Conservation (phyloP, 345 rosid genomes). For the Bruguiera sexangula region DNA sequence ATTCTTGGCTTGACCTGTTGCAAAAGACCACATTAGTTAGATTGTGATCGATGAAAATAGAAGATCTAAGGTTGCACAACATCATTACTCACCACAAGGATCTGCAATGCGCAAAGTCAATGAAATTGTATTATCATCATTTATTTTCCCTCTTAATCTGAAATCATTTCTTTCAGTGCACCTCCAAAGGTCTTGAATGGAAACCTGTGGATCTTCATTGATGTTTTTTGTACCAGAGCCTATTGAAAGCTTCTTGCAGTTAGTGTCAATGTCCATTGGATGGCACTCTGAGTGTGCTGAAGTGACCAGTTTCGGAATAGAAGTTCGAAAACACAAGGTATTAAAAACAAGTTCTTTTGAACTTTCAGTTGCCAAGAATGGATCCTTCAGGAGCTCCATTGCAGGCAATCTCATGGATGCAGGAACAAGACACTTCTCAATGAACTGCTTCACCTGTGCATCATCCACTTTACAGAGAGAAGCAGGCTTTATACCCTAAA, state of each 20-base stretch:
- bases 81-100: slow-evolving; percentile 39
- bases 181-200: slow-evolving; percentile 47
- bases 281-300: slow-evolving; percentile 52
- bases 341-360: slow-evolving; percentile 57
- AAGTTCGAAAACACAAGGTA: slow-evolving; percentile 29
- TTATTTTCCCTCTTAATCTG: slow-evolving; percentile 49
- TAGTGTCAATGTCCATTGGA: slow-evolving; percentile 60
- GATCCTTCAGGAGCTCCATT: slow-evolving; percentile 65
- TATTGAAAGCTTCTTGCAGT: slow-evolving; percentile 40
- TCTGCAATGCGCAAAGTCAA: slow-evolving; percentile 64
- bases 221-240: slow-evolving; percentile 43
- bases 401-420: slow-evolving; percentile 77
- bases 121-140: slow-evolving; percentile 41
- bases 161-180: slow-evolving; percentile 49
- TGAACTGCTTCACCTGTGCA: slow-evolving; percentile 60
- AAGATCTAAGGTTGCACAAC: background rate
- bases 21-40: slow-evolving; percentile 2
- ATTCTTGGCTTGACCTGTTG: slow-evolving; percentile 59
- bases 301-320: slow-evolving; percentile 7
- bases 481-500: slow-evolving; percentile 70
- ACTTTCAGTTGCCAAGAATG: slow-evolving; percentile 44
- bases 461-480: slow-evolving; percentile 68
- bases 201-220: slow-evolving; percentile 32
- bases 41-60: background rate
- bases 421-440: slow-evolving; percentile 85